Percentiles rank a stretch among this genome's conserved stretches.
Evolutionary conservation across 352 stramenopile species (phyloP).

Genomic region (Globisporangium orthogonon): DNA sequence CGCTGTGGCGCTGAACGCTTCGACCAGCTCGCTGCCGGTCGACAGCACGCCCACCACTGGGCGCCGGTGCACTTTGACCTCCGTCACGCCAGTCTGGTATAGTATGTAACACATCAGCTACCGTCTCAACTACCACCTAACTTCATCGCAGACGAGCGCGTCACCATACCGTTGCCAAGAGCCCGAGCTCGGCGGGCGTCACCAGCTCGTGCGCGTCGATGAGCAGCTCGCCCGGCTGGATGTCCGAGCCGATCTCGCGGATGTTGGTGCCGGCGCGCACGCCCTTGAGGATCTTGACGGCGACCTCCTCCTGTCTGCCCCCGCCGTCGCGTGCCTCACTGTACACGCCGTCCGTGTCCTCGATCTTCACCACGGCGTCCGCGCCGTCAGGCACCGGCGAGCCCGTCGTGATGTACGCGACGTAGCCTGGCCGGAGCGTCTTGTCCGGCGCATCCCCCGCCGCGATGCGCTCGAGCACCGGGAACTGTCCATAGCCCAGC

Average conservation of each 20-base stretch:
- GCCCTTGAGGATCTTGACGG: conserved; percentile 57
- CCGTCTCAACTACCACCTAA: background rate
- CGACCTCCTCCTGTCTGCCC: conserved; percentile 19
- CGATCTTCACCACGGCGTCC: conserved; percentile 93
- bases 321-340: conserved; percentile 9
- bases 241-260: conserved; percentile 90
- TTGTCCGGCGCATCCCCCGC: conserved; percentile 46
- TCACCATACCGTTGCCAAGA: conserved; percentile 83
- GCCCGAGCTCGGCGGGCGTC: conserved; percentile 85
- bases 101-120: background rate
- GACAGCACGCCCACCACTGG: conserved; percentile 92
- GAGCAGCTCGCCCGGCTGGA: conserved; percentile 67
- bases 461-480: conserved; percentile 58
- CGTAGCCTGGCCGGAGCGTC: conserved; percentile 35
- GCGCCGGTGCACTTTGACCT: conserved; percentile 61
- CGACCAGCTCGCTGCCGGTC: conserved; percentile 93
- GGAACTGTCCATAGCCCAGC: conserved; percentile 29
- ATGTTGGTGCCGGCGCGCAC: conserved; percentile 69
- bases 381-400: conserved; percentile 85
- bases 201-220: conserved; percentile 70
- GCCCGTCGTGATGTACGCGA: conserved; percentile 94
- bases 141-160: too few relatives aligned
- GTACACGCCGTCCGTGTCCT: conserved; percentile 80
- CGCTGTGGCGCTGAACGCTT: conserved; percentile 33
- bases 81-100: conserved; percentile 51